Conservation (phyloP, 2,329 filamentous ascomycete genomes). For the Trichoderma afroharzianum region DNA sequence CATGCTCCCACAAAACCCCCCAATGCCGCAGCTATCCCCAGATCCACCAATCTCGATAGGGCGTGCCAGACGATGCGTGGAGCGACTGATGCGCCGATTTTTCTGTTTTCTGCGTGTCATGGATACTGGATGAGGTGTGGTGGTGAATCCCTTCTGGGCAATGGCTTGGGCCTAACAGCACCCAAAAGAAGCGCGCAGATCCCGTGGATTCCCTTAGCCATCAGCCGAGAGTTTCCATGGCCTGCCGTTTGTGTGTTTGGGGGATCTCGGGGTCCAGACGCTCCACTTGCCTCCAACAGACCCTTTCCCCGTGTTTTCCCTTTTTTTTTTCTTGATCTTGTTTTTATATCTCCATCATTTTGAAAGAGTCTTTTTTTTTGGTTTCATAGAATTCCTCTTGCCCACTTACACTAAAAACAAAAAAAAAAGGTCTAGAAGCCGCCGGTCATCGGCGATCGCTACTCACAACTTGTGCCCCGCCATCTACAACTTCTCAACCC, state of each 20-base stretch:
- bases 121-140: conserved; percentile 4
- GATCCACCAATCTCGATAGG: not conserved
- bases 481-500: conserved; percentile 23
- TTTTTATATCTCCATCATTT: not conserved
- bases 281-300: not conserved
- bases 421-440: conserved; percentile 5
- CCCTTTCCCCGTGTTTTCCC: not conserved
- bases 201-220: conserved; percentile 7
- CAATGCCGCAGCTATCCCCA: conserved; percentile 9
- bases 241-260: not conserved
- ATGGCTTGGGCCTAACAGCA: not conserved
- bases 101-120: not conserved
- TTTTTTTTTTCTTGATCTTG: not conserved
- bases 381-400: not conserved
- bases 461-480: conserved; percentile 16
- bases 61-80: conserved; percentile 7
- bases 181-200: conserved; percentile 8
- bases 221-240: conserved; percentile 11
- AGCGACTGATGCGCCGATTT: conserved; percentile 12
- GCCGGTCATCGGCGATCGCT: conserved; percentile 16
- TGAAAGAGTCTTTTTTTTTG: not conserved
- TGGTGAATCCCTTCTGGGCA: not conserved
- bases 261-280: not conserved
- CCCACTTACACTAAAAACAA: not conserved
- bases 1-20: not conserved